phyloP scores from a whole-genome alignment of 176 grass and related monocot species.

The Tillandsia fasciculata region DNA sequence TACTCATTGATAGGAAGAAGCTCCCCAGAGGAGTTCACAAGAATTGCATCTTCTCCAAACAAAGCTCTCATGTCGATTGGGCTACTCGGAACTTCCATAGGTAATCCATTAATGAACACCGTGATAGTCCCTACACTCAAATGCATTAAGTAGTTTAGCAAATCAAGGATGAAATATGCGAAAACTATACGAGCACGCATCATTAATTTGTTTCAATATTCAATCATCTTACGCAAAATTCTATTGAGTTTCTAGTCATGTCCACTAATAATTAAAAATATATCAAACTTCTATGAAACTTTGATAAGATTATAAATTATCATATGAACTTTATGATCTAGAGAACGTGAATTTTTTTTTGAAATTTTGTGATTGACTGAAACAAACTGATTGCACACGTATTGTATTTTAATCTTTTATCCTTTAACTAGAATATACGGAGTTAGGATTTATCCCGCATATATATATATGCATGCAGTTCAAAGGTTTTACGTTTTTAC shows the following conservation, averaged over 20 bases:
- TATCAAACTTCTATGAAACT: too few relatives aligned
- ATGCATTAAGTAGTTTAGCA: constrained; percentile 2
- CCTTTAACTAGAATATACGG: too few relatives aligned
- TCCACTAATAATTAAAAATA: too few relatives aligned
- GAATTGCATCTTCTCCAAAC: constrained; percentile 81
- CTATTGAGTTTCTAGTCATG: not conserved
- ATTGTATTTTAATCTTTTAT: too few relatives aligned
- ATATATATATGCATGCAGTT: too few relatives aligned
- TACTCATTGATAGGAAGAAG: constrained; percentile 79
- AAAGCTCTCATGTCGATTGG: constrained; percentile 71
- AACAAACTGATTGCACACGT: not conserved
- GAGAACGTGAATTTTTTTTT: not conserved
- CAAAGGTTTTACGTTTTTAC: too few relatives aligned
- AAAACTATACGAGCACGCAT: too few relatives aligned
- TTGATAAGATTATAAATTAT: too few relatives aligned
- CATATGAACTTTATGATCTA: too few relatives aligned
- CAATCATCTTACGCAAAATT: constrained; percentile 6
- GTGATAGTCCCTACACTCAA: constrained; percentile 68
- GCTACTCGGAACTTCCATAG: constrained; percentile 72
- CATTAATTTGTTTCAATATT: not conserved
- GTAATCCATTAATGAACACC: constrained; percentile 88
- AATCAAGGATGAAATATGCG: not conserved
- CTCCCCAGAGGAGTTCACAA: constrained; percentile 58
- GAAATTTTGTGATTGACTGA: not conserved
- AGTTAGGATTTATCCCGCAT: too few relatives aligned